These are phyloP conservation scores for Fraxinus velutina DNA, from an alignment of 305 asterid genomes.

Conservation along the genomic window DNA sequence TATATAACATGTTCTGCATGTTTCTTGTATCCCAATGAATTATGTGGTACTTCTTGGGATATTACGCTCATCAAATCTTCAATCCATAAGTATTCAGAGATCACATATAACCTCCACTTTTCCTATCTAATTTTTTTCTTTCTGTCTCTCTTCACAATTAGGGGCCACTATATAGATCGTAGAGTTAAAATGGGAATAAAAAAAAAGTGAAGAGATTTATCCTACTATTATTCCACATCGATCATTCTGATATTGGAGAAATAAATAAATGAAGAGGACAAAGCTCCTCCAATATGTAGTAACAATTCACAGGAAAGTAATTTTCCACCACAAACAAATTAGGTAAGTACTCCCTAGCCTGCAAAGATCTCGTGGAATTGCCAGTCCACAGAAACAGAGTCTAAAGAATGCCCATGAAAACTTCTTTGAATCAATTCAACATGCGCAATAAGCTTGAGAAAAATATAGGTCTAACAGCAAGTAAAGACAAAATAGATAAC, in stretches of 20 bases:
- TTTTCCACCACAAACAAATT: not conserved
- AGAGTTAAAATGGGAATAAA: not conserved
- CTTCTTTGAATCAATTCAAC: not conserved
- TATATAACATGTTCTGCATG: not conserved
- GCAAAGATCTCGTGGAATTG: not conserved
- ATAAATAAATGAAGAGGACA: not conserved
- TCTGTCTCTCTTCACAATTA: not conserved
- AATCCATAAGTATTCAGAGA: not conserved
- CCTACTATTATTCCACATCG: not conserved
- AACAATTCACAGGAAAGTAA: not conserved
- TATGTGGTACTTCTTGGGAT: not conserved
- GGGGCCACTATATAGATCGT: not conserved
- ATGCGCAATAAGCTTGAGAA: not conserved
- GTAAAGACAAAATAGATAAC: not conserved
- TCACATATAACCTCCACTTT: not conserved
- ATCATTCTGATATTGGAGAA: not conserved
- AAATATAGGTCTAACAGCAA: not conserved
- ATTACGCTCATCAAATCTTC: not conserved
- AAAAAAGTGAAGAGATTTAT: not conserved
- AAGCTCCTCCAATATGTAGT: not conserved
- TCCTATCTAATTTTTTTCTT: not conserved
- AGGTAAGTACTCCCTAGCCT: not conserved
- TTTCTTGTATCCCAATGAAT: not conserved
- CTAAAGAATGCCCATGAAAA: not conserved
- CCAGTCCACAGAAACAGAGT: not conserved